Evolutionary conservation across 805 yeast genomes (phyloP).

Genomic region (Metschnikowia henanensis): DNA sequence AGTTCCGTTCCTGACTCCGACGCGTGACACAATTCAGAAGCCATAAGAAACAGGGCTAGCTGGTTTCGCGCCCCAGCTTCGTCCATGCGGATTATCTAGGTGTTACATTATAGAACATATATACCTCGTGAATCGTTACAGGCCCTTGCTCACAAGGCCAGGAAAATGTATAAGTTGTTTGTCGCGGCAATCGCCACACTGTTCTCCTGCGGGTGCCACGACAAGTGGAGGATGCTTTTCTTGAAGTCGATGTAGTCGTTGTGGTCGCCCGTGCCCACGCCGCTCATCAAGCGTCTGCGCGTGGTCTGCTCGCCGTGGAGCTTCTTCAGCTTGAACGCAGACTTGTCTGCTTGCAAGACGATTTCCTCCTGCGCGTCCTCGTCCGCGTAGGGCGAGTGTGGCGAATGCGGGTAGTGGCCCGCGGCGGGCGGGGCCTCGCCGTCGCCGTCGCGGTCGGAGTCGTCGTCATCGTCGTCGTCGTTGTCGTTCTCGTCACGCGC

Average conservation of each 20-base stretch:
- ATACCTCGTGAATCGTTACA: conserved; percentile 8
- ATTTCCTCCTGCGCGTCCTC: conserved; percentile 53
- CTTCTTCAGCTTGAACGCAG: conserved; percentile 86
- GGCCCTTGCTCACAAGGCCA: conserved; percentile 65
- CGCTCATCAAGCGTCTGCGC: conserved; percentile 52
- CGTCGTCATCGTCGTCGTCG: conserved; percentile 43
- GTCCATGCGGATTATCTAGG: conserved; percentile 1
- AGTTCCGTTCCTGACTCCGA: too few species aligned
- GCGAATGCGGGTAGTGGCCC: conserved; percentile 32
- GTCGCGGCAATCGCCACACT: conserved; percentile 98
- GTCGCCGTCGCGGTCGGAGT: conserved; percentile 26
- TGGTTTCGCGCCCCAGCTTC: neutral
- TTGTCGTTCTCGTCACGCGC: conserved; percentile 22
- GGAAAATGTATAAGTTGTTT: conserved; percentile 84
- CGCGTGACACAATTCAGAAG: too few species aligned
- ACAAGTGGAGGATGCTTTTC: conserved; percentile 88
- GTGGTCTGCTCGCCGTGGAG: conserved; percentile 38
- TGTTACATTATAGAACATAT: conserved; percentile 1
- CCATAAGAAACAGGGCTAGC: too few species aligned
- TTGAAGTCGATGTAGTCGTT: conserved; percentile 83
- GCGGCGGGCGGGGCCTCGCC: conserved; percentile 28
- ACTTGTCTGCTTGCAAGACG: conserved; percentile 94
- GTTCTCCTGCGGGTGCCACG: conserved; percentile 98
- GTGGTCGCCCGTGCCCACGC: conserved; percentile 56
- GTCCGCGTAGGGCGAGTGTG: conserved; percentile 29